A percentile compares a stretch with the other conserved stretches of the same genome.
phyloP scores from a whole-genome alignment of 805 yeast genomes.

The Yamadazyma philogaea region DNA sequence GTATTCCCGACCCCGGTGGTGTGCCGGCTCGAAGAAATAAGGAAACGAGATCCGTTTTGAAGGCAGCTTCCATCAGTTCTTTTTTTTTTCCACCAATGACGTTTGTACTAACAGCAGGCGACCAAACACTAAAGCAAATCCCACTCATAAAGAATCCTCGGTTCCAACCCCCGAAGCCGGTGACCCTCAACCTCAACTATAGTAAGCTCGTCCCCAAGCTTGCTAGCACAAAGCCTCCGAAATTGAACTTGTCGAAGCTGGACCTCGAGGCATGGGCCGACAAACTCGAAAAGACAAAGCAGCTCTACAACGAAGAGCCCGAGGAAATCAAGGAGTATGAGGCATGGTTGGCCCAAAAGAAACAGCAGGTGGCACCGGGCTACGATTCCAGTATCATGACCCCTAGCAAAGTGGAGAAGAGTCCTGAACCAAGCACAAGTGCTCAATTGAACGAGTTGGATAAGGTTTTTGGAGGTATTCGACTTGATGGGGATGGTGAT shows the following conservation, averaged over 20 bases:
- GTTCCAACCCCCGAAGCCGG: conserved; percentile 52
- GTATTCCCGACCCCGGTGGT: not conserved
- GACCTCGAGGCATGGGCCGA: conserved; percentile 28
- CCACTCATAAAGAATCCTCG: conserved; percentile 55
- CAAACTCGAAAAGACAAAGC: conserved; percentile 19
- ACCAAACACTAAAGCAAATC: conserved; percentile 48
- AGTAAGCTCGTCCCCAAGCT: conserved; percentile 35
- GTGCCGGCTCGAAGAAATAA: too few relatives aligned
- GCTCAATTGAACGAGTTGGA: conserved; percentile 25
- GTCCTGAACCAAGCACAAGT: not conserved
- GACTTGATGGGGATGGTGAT: not conserved
- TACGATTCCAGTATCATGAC: conserved; percentile 32
- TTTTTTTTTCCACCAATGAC: not conserved
- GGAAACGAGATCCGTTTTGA: too few relatives aligned
- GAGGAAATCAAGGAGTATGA: conserved; percentile 15
- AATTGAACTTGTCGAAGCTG: conserved; percentile 23
- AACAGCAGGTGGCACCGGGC: conserved; percentile 40
- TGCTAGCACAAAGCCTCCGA: conserved; percentile 35
- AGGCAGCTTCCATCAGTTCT: too few relatives aligned
- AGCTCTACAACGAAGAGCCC: conserved; percentile 7
- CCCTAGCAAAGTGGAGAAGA: not conserved
- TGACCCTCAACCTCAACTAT: conserved; percentile 51
- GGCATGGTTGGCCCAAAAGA: conserved; percentile 31
- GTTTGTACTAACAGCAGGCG: conserved; percentile 28
- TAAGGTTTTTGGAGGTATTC: conserved; percentile 24